Percentiles rank a stretch among this genome's conserved stretches.
phyloP scores from a whole-genome alignment of 1,139 yeast species.

The Magnusiomyces tetraspermus region DNA sequence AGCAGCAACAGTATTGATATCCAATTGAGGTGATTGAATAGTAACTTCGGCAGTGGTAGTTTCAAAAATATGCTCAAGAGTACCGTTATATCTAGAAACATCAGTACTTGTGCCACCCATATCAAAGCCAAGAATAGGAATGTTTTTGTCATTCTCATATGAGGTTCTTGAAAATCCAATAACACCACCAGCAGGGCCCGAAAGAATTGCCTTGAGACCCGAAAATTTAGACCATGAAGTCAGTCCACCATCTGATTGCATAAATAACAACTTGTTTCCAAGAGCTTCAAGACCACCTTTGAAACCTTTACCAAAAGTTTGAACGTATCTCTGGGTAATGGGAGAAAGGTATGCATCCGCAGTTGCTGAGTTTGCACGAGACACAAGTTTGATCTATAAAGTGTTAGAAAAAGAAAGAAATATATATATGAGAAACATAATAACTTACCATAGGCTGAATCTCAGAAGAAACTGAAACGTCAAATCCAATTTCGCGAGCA shows the following conservation, averaged over 20 bases:
- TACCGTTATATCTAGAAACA: slow-evolving; percentile 43
- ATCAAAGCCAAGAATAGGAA: slow-evolving; percentile 47
- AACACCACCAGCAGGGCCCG: slow-evolving; percentile 57
- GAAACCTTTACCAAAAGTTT: slow-evolving; percentile 54
- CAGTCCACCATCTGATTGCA: slow-evolving; percentile 54
- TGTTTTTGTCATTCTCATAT: slow-evolving; percentile 24
- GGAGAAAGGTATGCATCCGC: slow-evolving; percentile 78
- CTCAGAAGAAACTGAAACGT: slow-evolving; percentile 55
- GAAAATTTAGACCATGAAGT: slow-evolving; percentile 41
- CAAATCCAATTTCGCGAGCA: slow-evolving; percentile 55
- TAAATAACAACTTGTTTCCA: slow-evolving; percentile 41
- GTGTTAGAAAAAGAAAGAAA: not conserved
- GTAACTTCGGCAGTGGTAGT: slow-evolving; percentile 47
- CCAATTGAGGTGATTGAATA: slow-evolving; percentile 49
- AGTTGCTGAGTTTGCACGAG: slow-evolving; percentile 62
- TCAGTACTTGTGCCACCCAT: slow-evolving; percentile 58
- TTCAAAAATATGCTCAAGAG: slow-evolving; percentile 44
- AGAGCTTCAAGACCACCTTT: slow-evolving; percentile 40
- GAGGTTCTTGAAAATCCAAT: slow-evolving; percentile 47
- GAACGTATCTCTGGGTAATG: slow-evolving; percentile 51
- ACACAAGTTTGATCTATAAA: slow-evolving; percentile 47
- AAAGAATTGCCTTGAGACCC: slow-evolving; percentile 43
- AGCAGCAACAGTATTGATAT: slow-evolving; percentile 51
- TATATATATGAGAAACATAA: not conserved
- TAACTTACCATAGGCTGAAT: slow-evolving; percentile 49